Conservation (phyloP, 1,284 basidiomycete genomes). For the Omphalotus olearius region DNA sequence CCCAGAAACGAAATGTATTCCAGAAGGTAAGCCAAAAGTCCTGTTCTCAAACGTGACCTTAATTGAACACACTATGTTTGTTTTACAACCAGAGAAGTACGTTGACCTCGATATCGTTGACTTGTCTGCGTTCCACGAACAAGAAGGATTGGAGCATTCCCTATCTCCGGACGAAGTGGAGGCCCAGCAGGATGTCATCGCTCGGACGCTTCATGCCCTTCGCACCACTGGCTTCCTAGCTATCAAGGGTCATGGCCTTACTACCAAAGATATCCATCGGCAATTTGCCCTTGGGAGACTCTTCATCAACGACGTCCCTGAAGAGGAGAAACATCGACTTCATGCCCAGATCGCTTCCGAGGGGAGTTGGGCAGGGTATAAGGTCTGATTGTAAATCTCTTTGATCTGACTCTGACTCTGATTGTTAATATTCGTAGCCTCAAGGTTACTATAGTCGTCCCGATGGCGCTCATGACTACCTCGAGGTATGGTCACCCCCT, state of each 20-base stretch:
- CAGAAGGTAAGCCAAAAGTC: background rate
- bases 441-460: slow-evolving; percentile 16
- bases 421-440: slow-evolving; percentile 10
- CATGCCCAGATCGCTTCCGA: slow-evolving; percentile 15
- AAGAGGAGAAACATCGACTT: slow-evolving; percentile 14
- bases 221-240: slow-evolving; percentile 14
- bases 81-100: slow-evolving; percentile 8
- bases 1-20: background rate
- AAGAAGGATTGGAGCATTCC: background rate
- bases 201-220: background rate
- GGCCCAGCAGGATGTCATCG: slow-evolving; percentile 5
- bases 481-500: background rate
- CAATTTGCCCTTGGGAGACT: slow-evolving; percentile 16
- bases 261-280: slow-evolving; percentile 13
- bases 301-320: slow-evolving; percentile 13
- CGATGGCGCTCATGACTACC: slow-evolving; percentile 15
- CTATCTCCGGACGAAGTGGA: background rate
- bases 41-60: background rate
- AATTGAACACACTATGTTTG: background rate
- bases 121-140: slow-evolving; percentile 6
- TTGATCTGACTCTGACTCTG: background rate
- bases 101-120: slow-evolving; percentile 12
- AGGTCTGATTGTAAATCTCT: slow-evolving; percentile 9
- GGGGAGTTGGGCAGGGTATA: slow-evolving; percentile 19
- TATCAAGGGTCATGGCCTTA: slow-evolving; percentile 17